Evolutionary conservation across 2,329 filamentous ascomycete species (phyloP).

Genomic region (Aspergillus brasiliensis): DNA sequence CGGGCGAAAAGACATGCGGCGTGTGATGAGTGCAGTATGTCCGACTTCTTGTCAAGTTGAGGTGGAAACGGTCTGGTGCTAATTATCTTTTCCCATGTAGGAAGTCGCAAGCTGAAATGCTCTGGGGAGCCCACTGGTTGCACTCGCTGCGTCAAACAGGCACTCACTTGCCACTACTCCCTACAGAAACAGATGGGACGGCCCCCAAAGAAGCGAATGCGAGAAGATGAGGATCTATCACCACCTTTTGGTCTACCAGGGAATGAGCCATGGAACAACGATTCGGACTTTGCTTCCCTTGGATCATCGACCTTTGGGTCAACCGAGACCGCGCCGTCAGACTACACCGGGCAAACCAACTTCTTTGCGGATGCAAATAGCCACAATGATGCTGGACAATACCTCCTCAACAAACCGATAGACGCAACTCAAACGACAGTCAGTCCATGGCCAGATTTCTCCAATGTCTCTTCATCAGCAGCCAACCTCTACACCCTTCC

Average conservation of each 20-base stretch:
- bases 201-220: slow-evolving; percentile 45
- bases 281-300: background rate
- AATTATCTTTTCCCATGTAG: slow-evolving; percentile 23
- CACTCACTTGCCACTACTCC: slow-evolving; percentile 48
- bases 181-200: slow-evolving; percentile 53
- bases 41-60: slow-evolving; percentile 4
- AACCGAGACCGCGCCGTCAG: background rate
- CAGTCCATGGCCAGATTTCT: slow-evolving; percentile 47
- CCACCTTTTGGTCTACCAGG: slow-evolving; percentile 16
- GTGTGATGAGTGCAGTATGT: slow-evolving; percentile 53
- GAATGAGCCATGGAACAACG: slow-evolving; percentile 25
- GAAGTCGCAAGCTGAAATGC: slow-evolving; percentile 52
- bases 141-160: slow-evolving; percentile 45
- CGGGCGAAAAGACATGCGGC: slow-evolving; percentile 48
- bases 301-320: background rate
- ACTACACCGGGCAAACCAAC: slow-evolving; percentile 13
- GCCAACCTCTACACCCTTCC: background rate
- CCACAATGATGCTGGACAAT: slow-evolving; percentile 28
- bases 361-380: slow-evolving; percentile 25
- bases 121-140: slow-evolving; percentile 49
- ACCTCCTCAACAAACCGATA: slow-evolving; percentile 24
- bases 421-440: slow-evolving; percentile 32
- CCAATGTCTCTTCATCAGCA: slow-evolving; percentile 33
- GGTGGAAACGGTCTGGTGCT: background rate
- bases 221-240: slow-evolving; percentile 31